A percentile compares a stretch with the other conserved stretches of the same genome.
Conservation (phyloP, 176 grass and related monocot species). For the Bothriochloa decipiens region DNA sequence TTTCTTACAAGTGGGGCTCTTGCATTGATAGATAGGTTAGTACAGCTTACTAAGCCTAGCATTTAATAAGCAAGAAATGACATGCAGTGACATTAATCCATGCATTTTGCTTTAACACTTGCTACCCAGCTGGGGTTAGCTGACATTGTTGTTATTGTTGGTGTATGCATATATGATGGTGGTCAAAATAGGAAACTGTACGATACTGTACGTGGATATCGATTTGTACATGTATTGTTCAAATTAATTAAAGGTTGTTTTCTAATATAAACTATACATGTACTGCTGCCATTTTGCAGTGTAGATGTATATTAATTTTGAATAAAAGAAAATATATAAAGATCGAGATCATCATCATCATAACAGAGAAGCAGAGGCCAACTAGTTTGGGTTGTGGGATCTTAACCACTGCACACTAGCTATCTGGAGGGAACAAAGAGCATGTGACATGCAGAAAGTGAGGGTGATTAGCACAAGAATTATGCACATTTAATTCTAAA, state of each 20-base stretch:
- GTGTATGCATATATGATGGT: background rate
- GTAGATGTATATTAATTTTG: background rate
- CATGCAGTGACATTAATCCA: background rate
- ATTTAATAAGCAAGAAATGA: background rate
- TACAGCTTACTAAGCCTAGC: background rate
- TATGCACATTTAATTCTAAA: slow-evolving; percentile 23
- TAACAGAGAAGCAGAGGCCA: slow-evolving; percentile 30
- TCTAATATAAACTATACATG: slow-evolving; percentile 6
- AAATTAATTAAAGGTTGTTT: background rate
- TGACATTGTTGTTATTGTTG: background rate
- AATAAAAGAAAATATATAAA: background rate
- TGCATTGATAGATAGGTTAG: slow-evolving; percentile 33
- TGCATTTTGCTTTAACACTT: background rate
- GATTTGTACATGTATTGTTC: background rate
- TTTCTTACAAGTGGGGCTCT: background rate
- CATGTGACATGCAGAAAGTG: slow-evolving; percentile 64
- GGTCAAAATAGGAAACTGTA: too few species aligned
- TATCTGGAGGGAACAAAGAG: slow-evolving; percentile 50
- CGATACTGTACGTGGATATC: background rate
- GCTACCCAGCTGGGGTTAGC: background rate
- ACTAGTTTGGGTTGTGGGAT: slow-evolving; percentile 26
- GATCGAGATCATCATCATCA: slow-evolving; percentile 14
- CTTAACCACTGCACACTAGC: slow-evolving; percentile 30
- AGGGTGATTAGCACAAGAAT: slow-evolving; percentile 49
- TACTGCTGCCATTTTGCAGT: background rate